Evolutionary conservation across 805 yeast genomes (phyloP).

Genomic region (Saccharomycopsis sp.): DNA sequence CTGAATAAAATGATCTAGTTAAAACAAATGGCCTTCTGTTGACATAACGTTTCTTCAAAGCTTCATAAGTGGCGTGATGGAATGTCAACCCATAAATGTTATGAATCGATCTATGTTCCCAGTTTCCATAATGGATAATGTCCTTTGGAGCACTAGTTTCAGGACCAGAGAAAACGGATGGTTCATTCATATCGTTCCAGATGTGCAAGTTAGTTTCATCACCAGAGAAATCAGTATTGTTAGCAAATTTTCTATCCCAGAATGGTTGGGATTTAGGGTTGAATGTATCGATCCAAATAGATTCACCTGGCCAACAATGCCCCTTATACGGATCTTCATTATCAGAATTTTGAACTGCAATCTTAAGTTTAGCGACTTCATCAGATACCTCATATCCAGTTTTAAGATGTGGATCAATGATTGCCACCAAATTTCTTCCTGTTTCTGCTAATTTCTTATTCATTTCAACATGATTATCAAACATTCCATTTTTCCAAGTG

Average conservation of each 20-base stretch:
- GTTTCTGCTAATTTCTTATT: constrained; percentile 55
- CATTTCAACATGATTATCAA: constrained; percentile 72
- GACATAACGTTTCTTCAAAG: constrained; percentile 47
- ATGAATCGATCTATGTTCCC: constrained; percentile 91
- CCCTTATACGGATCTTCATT: constrained; percentile 56
- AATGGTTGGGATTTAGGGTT: constrained; percentile 50
- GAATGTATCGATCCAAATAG: constrained; percentile 87
- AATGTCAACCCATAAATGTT: constrained; percentile 75
- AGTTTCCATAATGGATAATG: constrained; percentile 64
- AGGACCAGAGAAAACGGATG: constrained; percentile 91
- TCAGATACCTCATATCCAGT: constrained; percentile 61
- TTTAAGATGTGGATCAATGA: constrained; percentile 90
- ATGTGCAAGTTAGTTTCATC: constrained; percentile 60
- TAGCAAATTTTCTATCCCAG: constrained; percentile 53
- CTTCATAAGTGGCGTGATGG: constrained; percentile 72
- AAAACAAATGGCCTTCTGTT: constrained; percentile 75
- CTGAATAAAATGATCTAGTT: constrained; percentile 82
- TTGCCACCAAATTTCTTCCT: constrained; percentile 74
- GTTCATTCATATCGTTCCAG: constrained; percentile 99
- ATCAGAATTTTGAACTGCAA: constrained; percentile 40
- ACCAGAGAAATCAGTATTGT: constrained; percentile 41
- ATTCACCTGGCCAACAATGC: constrained; percentile 98
- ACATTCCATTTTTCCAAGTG: constrained; percentile 74
- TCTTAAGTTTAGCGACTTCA: constrained; percentile 32
- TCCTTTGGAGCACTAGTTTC: constrained; percentile 89